Percentiles rank a stretch among this genome's conserved stretches.
phyloP scores from a whole-genome alignment of 108 stramenopile species.

The Hondaea fermentalgiana region DNA sequence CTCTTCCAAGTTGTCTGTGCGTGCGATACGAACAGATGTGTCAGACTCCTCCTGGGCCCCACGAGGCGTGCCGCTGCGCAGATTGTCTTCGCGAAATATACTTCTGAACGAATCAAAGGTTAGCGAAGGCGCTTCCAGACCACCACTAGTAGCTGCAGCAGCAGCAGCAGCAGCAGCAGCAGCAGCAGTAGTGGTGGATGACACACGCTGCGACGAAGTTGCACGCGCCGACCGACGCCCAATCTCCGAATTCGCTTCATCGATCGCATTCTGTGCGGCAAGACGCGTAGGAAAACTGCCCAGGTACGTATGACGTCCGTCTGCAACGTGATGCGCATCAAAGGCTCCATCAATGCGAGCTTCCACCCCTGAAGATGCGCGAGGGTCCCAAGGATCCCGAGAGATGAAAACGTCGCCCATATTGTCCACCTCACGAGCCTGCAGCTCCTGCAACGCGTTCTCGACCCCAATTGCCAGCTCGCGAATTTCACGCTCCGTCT shows the following conservation, averaged over 20 bases:
- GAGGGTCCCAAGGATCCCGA: background rate
- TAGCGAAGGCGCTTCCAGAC: no score
- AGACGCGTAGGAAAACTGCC: background rate
- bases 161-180: no score
- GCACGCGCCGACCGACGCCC: no score
- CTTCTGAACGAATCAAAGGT: no score
- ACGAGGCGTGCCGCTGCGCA: no score
- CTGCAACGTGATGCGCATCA: background rate
- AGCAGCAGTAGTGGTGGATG: no score
- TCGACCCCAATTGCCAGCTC: background rate
- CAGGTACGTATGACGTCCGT: background rate
- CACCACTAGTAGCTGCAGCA: no score
- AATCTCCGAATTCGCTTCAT: background rate
- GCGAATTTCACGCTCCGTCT: background rate
- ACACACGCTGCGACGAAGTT: no score
- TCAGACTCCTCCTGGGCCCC: no score
- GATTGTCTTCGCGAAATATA: no score
- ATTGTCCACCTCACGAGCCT: background rate
- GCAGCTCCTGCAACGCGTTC: background rate
- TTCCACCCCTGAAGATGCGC: background rate
- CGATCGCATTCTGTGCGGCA: background rate
- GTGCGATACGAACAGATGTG: no score
- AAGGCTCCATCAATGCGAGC: background rate
- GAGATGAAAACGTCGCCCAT: background rate
- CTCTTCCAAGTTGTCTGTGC: no score